phyloP scores from a whole-genome alignment of 176 grass and related monocot species.

The Musa acuminata region DNA sequence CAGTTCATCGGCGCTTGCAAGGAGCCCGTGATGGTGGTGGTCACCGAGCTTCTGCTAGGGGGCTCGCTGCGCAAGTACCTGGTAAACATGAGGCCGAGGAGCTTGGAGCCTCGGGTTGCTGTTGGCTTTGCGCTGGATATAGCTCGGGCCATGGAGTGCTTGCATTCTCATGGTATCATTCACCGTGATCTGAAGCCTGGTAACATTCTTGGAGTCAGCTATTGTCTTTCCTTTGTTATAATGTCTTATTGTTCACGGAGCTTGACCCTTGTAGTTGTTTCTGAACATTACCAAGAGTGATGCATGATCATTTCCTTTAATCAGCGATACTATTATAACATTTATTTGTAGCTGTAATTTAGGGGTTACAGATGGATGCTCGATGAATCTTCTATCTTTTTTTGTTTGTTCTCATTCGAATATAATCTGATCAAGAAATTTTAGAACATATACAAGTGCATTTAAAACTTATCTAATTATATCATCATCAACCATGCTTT shows the following conservation, averaged over 20 bases:
- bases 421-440: not conserved
- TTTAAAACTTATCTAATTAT: not conserved
- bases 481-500: not conserved
- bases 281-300: not conserved
- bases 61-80: slow-evolving; percentile 80
- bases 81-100: slow-evolving; percentile 68
- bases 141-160: slow-evolving; percentile 84
- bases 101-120: slow-evolving; percentile 63
- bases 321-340: not conserved
- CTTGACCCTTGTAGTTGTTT: not conserved
- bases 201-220: slow-evolving; percentile 17
- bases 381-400: not conserved
- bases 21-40: slow-evolving; percentile 90
- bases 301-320: not conserved
- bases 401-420: not conserved
- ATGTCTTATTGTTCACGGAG: not conserved
- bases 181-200: slow-evolving; percentile 97
- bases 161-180: slow-evolving; percentile 97
- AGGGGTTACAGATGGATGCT: not conserved
- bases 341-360: not conserved
- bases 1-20: slow-evolving; percentile 93
- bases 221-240: not conserved
- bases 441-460: not conserved
- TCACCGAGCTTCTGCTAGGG: slow-evolving; percentile 80
- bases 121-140: slow-evolving; percentile 82